phyloP scores from a whole-genome alignment of 331 rosid genomes.

The Quercus lobata region DNA sequence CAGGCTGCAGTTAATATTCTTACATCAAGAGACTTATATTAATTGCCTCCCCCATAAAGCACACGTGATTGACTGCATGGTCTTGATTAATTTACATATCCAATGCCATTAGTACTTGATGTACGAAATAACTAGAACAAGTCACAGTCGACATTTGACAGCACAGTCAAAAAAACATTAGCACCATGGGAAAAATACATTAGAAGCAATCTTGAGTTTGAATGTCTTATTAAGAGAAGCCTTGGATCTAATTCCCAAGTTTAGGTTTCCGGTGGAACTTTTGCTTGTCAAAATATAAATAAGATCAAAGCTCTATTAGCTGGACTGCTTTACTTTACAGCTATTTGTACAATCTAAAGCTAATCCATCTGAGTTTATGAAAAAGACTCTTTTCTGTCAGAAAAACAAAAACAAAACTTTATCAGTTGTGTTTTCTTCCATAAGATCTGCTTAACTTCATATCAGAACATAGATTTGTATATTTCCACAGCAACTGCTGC shows the following conservation, averaged over 20 bases:
- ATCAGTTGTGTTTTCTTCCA: slow-evolving; percentile 10
- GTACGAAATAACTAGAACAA: background rate
- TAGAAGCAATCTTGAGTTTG: slow-evolving; percentile 3
- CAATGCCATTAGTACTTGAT: slow-evolving; percentile 8
- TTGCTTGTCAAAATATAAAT: background rate
- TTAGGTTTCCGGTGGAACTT: background rate
- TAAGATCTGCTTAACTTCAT: slow-evolving; percentile 4
- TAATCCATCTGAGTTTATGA: slow-evolving; percentile 3
- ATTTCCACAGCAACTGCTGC: background rate
- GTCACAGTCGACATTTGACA: background rate
- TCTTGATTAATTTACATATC: background rate
- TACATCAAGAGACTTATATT: background rate
- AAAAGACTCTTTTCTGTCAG: slow-evolving; percentile 1
- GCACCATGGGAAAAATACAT: background rate
- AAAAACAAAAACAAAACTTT: background rate
- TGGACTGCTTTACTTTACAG: background rate
- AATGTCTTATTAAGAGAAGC: background rate
- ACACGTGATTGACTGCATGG: slow-evolving; percentile 9
- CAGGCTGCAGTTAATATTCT: background rate
- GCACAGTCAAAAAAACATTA: background rate
- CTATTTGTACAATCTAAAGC: slow-evolving; percentile 1
- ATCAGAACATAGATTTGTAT: background rate
- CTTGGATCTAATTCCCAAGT: slow-evolving; percentile 7
- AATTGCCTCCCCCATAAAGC: background rate
- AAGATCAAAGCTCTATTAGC: slow-evolving; percentile 10